Conservation (phyloP, 2,329 filamentous ascomycete genomes). For the Rhinocladiella similis region DNA sequence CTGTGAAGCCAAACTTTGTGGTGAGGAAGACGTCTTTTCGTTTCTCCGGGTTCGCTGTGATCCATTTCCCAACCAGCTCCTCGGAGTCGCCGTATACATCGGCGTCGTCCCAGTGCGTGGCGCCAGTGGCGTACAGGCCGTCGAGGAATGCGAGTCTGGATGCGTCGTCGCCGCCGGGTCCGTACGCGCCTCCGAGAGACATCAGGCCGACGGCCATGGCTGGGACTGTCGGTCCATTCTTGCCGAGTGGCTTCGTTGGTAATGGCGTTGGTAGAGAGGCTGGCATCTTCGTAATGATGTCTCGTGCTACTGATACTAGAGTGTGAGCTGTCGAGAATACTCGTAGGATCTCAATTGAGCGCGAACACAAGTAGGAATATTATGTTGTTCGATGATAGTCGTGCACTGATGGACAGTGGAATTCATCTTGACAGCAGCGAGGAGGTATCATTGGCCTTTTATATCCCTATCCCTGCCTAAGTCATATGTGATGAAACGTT, state of each 20-base stretch:
- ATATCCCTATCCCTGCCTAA: too few relatives aligned
- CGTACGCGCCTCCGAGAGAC: slow-evolving; percentile 42
- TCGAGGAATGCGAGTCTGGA: slow-evolving; percentile 45
- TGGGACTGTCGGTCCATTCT: slow-evolving; percentile 32
- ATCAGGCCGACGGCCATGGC: slow-evolving; percentile 30
- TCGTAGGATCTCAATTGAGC: too few relatives aligned
- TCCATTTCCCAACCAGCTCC: slow-evolving; percentile 33
- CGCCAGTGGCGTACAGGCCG: slow-evolving; percentile 28
- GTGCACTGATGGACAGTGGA: too few relatives aligned
- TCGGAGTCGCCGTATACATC: slow-evolving; percentile 36
- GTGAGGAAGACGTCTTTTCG: slow-evolving; percentile 24
- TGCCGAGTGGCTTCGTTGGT: slow-evolving; percentile 31
- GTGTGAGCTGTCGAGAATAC: too few relatives aligned
- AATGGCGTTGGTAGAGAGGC: slow-evolving; percentile 13
- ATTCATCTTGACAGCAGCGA: too few relatives aligned
- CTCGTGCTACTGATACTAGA: neutral
- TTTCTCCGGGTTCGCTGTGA: slow-evolving; percentile 19
- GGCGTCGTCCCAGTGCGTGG: slow-evolving; percentile 32
- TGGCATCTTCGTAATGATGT: neutral
- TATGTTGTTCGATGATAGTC: too few relatives aligned
- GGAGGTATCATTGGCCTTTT: too few relatives aligned
- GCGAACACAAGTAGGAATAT: too few relatives aligned
- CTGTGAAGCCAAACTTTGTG: slow-evolving; percentile 17
- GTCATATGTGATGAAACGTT: too few relatives aligned
- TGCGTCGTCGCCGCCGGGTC: slow-evolving; percentile 43